Base-by-base conservation (phyloP, 805 yeast genomes). In the Wickerhamiella nectarea region DNA sequence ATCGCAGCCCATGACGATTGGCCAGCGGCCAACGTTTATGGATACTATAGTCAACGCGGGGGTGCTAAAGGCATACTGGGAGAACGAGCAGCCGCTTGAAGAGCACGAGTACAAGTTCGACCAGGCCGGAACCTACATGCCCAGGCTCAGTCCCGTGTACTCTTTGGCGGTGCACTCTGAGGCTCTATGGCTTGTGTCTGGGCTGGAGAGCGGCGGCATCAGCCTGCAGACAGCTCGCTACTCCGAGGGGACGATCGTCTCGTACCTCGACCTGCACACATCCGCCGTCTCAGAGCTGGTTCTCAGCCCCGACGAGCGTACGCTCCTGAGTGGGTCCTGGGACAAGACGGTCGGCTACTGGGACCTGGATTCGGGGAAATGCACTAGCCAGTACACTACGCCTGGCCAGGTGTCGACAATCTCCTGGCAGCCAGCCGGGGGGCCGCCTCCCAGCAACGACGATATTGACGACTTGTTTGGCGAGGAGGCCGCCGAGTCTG, bases 11-110 rank as follows among this genome's bases (percentile, higher is more conserved):
- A 66, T 91, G 42, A 89, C 97, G 0, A 82, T 86, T 48, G 85
- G 94, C 2, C 98, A 91, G 59, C 76, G 75, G 55, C 97, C 91
- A 60, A 80, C 83, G 39, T 67, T 86, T 40, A 85, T 85, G 19
- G 98, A 91, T 58, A 74, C 91, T 1, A 74, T 91, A 25, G 72
- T 80, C 7, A 79, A 80, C 55, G 91, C 86, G 0, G 98, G 97
- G 6, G 78, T 84, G 4, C 63, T 87, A 4, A 57, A 71, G 12
- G 79, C 91, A 0, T 89, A 85, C 64, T 91, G 96, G 95, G 97
- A 89, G 56, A 91, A 91, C 60, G 97, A 91, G 63, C 83, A 86
- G 54, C 96, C 97, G 0, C 65, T 75, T 45, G 62, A 22, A 25
- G 66, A 65, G 48, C 56, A 69, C 46, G 67, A 66, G 49, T 57